Evolutionary conservation across 2,329 filamentous ascomycete genomes (phyloP).

Genomic region (Xylariaceae sp.): DNA sequence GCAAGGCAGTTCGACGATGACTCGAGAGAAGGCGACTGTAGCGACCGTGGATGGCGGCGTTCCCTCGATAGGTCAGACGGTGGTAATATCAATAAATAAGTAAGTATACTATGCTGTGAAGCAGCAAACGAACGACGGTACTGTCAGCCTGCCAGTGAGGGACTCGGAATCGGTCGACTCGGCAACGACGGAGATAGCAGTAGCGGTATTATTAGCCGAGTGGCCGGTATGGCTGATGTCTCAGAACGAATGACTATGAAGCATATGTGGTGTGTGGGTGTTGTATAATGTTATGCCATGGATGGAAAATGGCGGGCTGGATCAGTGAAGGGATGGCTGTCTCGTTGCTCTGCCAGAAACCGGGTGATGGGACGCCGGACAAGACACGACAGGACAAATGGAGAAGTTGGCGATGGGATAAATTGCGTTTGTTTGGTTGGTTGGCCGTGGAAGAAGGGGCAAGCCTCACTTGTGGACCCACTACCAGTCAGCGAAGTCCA

Average conservation of each 20-base stretch:
- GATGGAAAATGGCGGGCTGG: conserved; percentile 10
- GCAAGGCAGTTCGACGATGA: neutral
- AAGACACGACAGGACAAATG: neutral
- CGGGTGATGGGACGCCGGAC: conserved; percentile 7
- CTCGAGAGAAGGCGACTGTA: neutral
- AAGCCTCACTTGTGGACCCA: neutral
- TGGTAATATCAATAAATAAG: neutral
- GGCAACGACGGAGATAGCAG: neutral
- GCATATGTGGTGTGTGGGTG: conserved; percentile 1
- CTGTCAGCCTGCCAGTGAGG: neutral
- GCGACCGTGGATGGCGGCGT: conserved; percentile 1
- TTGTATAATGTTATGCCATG: conserved; percentile 13
- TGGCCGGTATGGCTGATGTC: conserved; percentile 9
- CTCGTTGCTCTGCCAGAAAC: conserved; percentile 25
- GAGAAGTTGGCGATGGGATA: conserved; percentile 9
- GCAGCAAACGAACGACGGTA: conserved; percentile 11
- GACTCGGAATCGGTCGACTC: conserved; percentile 4
- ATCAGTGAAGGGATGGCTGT: conserved; percentile 10
- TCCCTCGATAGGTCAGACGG: neutral
- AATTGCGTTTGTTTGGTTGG: neutral
- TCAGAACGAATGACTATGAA: conserved; percentile 22
- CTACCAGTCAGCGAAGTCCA: neutral
- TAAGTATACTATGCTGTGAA: neutral
- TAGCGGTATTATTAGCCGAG: neutral
- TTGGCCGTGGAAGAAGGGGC: conserved; percentile 15